phyloP scores from a whole-genome alignment of 306 rosid species.

The Inga leiocalycina region DNA sequence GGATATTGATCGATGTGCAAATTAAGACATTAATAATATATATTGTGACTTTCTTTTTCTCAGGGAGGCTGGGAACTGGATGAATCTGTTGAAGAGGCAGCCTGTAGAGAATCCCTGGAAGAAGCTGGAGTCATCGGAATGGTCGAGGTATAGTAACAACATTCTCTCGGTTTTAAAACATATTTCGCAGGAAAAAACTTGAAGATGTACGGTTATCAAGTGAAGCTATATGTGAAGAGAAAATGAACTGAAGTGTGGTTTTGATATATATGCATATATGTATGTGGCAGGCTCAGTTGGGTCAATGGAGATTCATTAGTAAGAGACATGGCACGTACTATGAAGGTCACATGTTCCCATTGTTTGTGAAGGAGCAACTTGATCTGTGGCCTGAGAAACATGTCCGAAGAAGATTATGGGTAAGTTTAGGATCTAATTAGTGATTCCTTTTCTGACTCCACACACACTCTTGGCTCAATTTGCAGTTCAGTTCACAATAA shows the following conservation, averaged over 20 bases:
- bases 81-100: constrained; percentile 93
- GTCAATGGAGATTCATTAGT: constrained; percentile 92
- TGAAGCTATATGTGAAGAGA: too few species aligned
- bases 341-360: constrained; percentile 95
- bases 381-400: constrained; percentile 92
- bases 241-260: background rate
- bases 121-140: constrained; percentile 93
- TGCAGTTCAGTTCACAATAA: background rate
- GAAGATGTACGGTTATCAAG: too few species aligned
- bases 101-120: constrained; percentile 86
- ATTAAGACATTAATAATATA: background rate
- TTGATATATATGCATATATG: background rate
- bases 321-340: constrained; percentile 78
- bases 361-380: constrained; percentile 84
- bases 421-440: constrained; percentile 32
- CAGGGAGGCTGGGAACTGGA: constrained; percentile 99
- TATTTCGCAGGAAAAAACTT: too few species aligned
- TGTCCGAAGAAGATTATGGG: constrained; percentile 79
- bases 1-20: background rate
- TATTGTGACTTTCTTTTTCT: background rate
- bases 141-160: constrained; percentile 59
- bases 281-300: constrained; percentile 66
- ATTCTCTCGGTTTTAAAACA: background rate
- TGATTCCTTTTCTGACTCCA: background rate
- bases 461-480: background rate